phyloP scores from a whole-genome alignment of 371 early-diverging fungal species.

The Mortierella sp. region DNA sequence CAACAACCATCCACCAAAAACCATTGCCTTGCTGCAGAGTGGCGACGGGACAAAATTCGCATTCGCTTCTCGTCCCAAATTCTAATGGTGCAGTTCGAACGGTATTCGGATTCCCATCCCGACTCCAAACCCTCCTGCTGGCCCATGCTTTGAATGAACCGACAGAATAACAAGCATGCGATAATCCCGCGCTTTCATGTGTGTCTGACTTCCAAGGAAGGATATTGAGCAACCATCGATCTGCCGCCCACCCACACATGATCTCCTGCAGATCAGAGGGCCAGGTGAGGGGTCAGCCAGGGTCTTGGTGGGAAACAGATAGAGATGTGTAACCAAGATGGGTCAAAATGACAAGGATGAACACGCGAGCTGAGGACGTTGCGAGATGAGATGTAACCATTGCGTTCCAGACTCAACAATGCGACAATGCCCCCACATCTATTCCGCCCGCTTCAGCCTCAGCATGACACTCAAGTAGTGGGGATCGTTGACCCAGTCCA shows the following conservation, averaged over 20 bases:
- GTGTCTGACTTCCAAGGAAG: neutral
- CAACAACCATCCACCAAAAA: too few relatives aligned
- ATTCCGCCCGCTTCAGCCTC: constrained; percentile 22
- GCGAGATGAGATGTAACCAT: neutral
- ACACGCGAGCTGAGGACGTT: too few relatives aligned
- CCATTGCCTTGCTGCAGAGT: too few relatives aligned
- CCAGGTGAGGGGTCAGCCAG: neutral
- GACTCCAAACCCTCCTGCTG: neutral
- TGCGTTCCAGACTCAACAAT: neutral
- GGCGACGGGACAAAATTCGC: too few relatives aligned
- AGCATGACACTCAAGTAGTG: constrained; percentile 53
- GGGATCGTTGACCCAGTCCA: constrained; percentile 53
- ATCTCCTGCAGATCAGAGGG: neutral
- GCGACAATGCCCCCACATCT: neutral
- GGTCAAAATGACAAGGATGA: neutral
- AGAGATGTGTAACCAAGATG: neutral
- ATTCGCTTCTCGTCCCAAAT: too few relatives aligned
- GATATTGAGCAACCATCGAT: neutral
- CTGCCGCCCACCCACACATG: neutral
- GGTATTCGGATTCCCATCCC: neutral
- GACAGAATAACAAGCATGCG: constrained; percentile 3
- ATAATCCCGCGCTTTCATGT: constrained; percentile 6
- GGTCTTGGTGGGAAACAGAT: neutral
- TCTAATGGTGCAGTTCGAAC: neutral
- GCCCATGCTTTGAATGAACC: neutral